Evolutionary conservation across 257 asterid species (phyloP), one percentile per base, ranked within the genome.

Genomic region (Petunia secreta): DNA sequence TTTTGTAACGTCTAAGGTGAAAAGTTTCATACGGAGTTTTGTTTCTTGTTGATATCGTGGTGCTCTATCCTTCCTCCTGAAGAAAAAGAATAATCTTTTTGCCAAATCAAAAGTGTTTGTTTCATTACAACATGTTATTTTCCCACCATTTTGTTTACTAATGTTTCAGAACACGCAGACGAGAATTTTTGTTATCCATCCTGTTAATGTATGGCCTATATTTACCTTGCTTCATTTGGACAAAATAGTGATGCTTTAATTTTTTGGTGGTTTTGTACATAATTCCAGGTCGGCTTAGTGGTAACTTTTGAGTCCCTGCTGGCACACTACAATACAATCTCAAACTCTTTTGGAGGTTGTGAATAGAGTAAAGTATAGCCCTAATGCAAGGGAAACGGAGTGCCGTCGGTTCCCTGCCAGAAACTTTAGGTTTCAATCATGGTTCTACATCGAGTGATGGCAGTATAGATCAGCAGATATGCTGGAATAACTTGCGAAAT

Each of bases 331-430:
- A 55, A 64, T 48, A 82, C 66, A 41, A 41, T 46, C 46, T 84
- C 57, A 59, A 48, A 50, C 54, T 80, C 40, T 38, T 83, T 78
- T 73, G 78, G 46, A 50, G 34, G 50, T 50, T 50, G 78, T 83
- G 82, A 77, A 74, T 63, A 55, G 38, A 84, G 66, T 79, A 57
- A 71, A 79, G 69, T 57, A 37, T 74, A 85, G 86, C 87, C 90
- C 87, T 79, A 85, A 95, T 95, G 98, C 97, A 95, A 89, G 98
- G 95, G 86, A 96, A 87, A 78, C 86, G 90, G 78, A 86, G 93
- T 89, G 85, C 91, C 40, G 76, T 89, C 36, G 92, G 89, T 79
- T 85, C 97, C 77, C 86, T 92, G 80, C 94, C 93, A 50, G 97
- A 94, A 77, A 87, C 85, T 75, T 65, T 92, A 69, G 85, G 91